A percentile compares a stretch with the other conserved stretches of the same genome.
These are phyloP conservation scores for Fraxinus quadrangulata DNA, from an alignment of 257 asterid species.

Conservation along the genomic window DNA sequence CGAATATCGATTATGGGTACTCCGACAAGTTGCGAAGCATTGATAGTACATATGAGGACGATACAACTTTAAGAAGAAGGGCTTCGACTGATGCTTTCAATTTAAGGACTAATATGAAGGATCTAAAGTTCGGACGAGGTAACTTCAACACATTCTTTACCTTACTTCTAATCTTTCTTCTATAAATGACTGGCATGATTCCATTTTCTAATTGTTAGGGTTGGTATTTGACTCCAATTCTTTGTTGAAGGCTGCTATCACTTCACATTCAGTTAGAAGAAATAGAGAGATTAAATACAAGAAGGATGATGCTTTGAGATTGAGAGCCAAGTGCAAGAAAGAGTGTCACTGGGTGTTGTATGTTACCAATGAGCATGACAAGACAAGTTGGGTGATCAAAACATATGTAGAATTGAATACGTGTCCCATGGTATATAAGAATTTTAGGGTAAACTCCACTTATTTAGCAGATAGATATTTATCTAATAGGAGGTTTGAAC, in stretches of 20 bases:
- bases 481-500: neutral
- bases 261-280: neutral
- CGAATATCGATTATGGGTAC: neutral
- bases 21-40: neutral
- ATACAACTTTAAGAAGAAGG: neutral
- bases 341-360: neutral
- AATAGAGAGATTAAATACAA: neutral
- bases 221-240: neutral
- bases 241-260: too few species aligned
- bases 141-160: too few species aligned
- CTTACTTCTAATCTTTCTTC: too few species aligned
- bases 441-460: neutral
- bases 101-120: too few species aligned
- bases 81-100: neutral
- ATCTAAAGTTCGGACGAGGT: neutral
- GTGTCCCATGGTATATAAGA: neutral
- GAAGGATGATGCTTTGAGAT: too few species aligned
- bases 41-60: neutral
- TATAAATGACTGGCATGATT: too few species aligned
- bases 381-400: neutral
- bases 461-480: too few species aligned
- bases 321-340: neutral
- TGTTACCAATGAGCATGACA: neutral
- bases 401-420: neutral
- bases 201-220: too few species aligned